Base-by-base conservation (phyloP, 768 basidiomycete genomes). In the Boletus tomentosulus region DNA sequence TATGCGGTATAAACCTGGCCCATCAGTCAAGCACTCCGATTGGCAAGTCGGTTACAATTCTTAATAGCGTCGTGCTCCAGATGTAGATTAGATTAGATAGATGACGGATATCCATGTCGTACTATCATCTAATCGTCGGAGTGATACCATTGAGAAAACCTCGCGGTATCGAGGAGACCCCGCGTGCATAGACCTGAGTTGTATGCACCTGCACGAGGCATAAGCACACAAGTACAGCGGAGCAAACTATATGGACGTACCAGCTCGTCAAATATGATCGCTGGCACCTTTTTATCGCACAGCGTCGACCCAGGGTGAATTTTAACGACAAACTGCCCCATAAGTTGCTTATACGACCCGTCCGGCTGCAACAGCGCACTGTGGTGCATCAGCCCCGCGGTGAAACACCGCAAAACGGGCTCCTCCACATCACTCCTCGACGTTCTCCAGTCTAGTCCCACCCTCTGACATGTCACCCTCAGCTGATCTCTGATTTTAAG, bases 231-330 rank as follows among this genome's bases (percentile, higher is more conserved):
- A 39, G 31, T 15, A 16, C 3, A 1, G 3, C 12, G 16, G 35
- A 9, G 12, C 5, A 3, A 12, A 43, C 33, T 2, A 54, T 39
- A 3, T 27, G 3, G 10, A 74, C 87, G 64, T 57, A 97, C 96
- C 65, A 99, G 73, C 65, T 99, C 97, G 67, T 96, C 88, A 66
- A 90, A 99, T 35, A 99, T 79, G 57, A 99, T 92, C 6, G 87
- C 92, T 0, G 85, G 85, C 0, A 85, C 82, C 66, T 89, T 91
- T 65, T 89, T 92, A 59, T 88, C 86, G 61, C 80, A 81, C 62
- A 98, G 65, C 3, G 82, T 78, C 30, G 95, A 98, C 30, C 88
- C 81, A 0, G 96, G 97, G 64, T 98, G 93, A 22, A 99, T 89
- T 68, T 95, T 96, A 53, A 98, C 78, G 24, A 87, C 84, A 54